Percentiles rank a stretch among this genome's conserved stretches.
Conservation (phyloP, 352 stramenopile species). For the Phytophthora boehmeriae region DNA sequence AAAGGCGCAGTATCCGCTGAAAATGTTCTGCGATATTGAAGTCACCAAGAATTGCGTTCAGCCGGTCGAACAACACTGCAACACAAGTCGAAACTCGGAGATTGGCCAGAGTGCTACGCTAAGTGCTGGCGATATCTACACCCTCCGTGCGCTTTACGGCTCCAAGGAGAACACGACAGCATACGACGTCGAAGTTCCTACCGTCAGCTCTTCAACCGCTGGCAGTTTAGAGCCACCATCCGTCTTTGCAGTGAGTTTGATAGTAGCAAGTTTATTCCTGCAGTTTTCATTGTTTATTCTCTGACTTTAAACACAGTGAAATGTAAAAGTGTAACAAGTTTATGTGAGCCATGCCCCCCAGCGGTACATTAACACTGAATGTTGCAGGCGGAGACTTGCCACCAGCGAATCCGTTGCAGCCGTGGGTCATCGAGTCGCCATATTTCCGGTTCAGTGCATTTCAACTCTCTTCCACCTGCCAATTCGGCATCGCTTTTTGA, state of each 20-base stretch:
- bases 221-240: constrained; percentile 6
- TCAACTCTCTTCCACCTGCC: not conserved
- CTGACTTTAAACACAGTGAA: too few species aligned
- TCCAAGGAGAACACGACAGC: constrained; percentile 35
- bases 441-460: constrained; percentile 9
- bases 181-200: constrained; percentile 40
- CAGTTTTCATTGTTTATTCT: too few species aligned
- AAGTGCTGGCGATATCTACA: constrained; percentile 66
- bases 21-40: constrained; percentile 73
- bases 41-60: constrained; percentile 70
- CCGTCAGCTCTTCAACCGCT: constrained; percentile 19
- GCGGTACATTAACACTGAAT: not conserved
- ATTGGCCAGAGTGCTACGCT: constrained; percentile 63
- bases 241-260: too few species aligned
- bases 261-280: too few species aligned
- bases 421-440: constrained; percentile 16
- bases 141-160: constrained; percentile 68
- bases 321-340: too few species aligned
- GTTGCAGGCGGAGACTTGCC: constrained; percentile 8
- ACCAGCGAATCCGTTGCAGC: constrained; percentile 14
- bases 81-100: constrained; percentile 62
- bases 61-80: constrained; percentile 70
- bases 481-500: not conserved
- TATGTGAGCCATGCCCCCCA: too few species aligned
- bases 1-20: constrained; percentile 64